Conservation (phyloP, 148 eudicot species). For the Euryodendron excelsum region DNA sequence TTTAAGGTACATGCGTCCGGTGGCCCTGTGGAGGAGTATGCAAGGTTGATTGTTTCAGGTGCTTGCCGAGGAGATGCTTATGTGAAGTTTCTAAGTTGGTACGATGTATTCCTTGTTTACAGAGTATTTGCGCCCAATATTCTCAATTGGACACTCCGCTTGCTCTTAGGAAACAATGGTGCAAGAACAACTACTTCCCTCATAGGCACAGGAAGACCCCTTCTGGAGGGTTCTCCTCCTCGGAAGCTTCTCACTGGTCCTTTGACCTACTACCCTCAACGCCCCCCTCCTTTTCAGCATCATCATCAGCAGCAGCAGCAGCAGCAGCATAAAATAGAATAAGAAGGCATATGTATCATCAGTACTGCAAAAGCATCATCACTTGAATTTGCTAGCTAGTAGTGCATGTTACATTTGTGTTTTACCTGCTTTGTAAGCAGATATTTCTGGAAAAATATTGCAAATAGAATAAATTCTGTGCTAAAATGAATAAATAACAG, state of each 20-base stretch:
- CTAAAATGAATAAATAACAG: too few relatives aligned
- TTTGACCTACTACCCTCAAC: slow-evolving; percentile 17
- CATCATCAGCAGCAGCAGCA: too few relatives aligned
- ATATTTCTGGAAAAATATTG: too few relatives aligned
- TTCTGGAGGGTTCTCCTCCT: slow-evolving; percentile 47
- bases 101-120: slow-evolving; percentile 63
- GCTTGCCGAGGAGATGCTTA: slow-evolving; percentile 77
- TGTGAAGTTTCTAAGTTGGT: slow-evolving; percentile 91
- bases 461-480: too few relatives aligned
- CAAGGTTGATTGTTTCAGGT: slow-evolving; percentile 69
- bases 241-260: slow-evolving; percentile 18
- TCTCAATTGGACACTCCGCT: slow-evolving; percentile 64
- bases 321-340: slow-evolving; percentile 26
- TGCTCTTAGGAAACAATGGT: slow-evolving; percentile 42
- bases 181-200: slow-evolving; percentile 44
- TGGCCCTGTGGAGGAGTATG: slow-evolving; percentile 57
- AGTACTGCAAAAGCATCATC: background rate
- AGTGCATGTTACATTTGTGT: too few relatives aligned
- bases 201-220: slow-evolving; percentile 62
- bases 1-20: slow-evolving; percentile 54
- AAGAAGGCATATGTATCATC: background rate
- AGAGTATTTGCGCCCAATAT: slow-evolving; percentile 74
- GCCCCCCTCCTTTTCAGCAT: background rate
- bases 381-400: background rate
- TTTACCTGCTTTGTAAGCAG: too few relatives aligned